Percentiles rank a stretch among this genome's conserved stretches.
Evolutionary conservation across 331 rosid species (phyloP).

Genomic region (Erythrophleum ivorense): DNA sequence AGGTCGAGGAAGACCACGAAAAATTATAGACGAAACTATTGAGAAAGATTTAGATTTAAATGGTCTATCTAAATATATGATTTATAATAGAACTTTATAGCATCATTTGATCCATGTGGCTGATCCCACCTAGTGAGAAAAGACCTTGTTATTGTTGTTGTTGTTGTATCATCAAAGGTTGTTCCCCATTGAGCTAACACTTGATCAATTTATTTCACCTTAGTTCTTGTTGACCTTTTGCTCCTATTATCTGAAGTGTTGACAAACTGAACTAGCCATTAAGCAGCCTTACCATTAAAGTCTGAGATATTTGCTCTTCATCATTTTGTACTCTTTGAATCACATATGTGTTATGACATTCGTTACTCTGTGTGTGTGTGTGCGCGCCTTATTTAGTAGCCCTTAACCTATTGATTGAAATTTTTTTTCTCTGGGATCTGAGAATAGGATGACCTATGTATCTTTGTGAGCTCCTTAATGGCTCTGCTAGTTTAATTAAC

Average conservation of each 20-base stretch:
- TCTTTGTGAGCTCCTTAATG: neutral
- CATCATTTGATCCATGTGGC: no score
- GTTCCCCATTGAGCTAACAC: slow-evolving; percentile 9
- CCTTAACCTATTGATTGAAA: neutral
- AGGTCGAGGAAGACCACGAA: no score
- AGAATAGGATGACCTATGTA: neutral
- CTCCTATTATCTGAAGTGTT: neutral
- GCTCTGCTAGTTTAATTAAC: neutral
- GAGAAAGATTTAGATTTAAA: no score
- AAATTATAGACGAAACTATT: no score
- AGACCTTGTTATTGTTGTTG: no score
- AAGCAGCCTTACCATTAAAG: neutral
- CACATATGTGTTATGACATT: neutral
- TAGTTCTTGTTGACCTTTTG: neutral
- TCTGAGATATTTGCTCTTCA: neutral
- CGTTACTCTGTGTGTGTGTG: neutral
- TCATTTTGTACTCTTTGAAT: neutral
- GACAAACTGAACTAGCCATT: neutral
- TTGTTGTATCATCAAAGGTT: slow-evolving; percentile 42
- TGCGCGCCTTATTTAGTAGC: neutral
- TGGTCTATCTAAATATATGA: no score
- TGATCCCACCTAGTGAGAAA: no score
- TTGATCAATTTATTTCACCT: neutral
- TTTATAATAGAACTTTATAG: no score
- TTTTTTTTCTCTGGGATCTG: neutral